A percentile compares a stretch with the other conserved stretches of the same genome.
phyloP scores from a whole-genome alignment of 1,139 yeast species.

The Hemisphaericaspora xylanilytica region DNA sequence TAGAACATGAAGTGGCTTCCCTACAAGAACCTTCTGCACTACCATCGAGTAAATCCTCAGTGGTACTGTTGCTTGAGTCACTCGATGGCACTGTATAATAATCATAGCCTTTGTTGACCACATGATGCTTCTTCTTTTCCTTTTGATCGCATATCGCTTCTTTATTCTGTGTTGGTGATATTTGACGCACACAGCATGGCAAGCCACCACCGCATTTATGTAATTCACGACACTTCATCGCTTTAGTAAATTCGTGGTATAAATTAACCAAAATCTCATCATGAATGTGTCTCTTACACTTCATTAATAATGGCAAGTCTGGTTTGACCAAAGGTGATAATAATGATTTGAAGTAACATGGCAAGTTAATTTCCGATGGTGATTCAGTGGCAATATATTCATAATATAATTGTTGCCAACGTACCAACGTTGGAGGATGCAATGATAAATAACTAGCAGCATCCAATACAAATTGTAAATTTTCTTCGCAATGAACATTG shows the following conservation, averaged over 20 bases:
- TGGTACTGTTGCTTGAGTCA: constrained; percentile 6
- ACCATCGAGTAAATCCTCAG: constrained; percentile 3
- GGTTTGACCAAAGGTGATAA: constrained; percentile 10
- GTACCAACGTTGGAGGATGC: constrained; percentile 6
- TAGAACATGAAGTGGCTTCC: too few species aligned
- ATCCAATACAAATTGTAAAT: constrained; percentile 15
- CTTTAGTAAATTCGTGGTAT: constrained; percentile 14
- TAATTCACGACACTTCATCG: constrained; percentile 1
- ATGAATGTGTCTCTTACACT: constrained; percentile 12
- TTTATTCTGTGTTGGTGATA: constrained; percentile 3
- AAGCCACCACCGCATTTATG: background rate
- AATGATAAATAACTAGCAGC: constrained; percentile 9
- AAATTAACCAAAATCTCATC: constrained; percentile 14
- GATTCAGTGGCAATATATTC: constrained; percentile 13
- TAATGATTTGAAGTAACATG: constrained; percentile 10
- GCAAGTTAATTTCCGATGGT: constrained; percentile 15
- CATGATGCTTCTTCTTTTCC: background rate
- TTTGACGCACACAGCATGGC: background rate
- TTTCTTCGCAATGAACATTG: constrained; percentile 16
- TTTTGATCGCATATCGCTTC: too few species aligned
- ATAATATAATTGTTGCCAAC: constrained; percentile 14
- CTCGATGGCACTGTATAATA: constrained; percentile 14
- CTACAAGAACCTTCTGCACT: too few species aligned
- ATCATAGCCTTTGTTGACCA: constrained; percentile 10
- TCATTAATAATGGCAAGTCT: constrained; percentile 4